phyloP scores from a whole-genome alignment of 345 rosid species.

The Ailanthus altissimus region DNA sequence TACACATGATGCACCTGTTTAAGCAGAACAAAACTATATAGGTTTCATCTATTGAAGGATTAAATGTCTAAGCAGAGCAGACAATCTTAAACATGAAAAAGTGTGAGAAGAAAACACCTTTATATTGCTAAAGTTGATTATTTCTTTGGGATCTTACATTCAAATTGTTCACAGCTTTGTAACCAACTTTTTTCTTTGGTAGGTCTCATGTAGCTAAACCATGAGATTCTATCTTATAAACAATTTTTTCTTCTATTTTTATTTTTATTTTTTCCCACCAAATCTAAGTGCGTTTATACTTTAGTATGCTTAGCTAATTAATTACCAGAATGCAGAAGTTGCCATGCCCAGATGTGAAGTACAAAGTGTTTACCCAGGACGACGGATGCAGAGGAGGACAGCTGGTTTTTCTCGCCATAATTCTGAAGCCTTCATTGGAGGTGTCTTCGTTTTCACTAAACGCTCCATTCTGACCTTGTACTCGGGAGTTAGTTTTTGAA shows the following conservation, averaged over 20 bases:
- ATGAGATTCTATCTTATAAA: neutral
- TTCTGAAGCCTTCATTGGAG: slow-evolving; percentile 63
- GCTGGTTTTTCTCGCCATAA: slow-evolving; percentile 63
- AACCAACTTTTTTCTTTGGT: neutral
- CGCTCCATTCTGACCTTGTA: slow-evolving; percentile 58
- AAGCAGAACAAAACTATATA: slow-evolving; percentile 6
- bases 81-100: neutral
- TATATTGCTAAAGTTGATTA: neutral
- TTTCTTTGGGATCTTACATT: neutral
- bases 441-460: slow-evolving; percentile 51
- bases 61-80: neutral
- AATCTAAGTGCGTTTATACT: neutral
- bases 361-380: slow-evolving; percentile 52
- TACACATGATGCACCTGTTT: slow-evolving; percentile 71
- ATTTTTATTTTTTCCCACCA: neutral
- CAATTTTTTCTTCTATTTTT: too few relatives aligned
- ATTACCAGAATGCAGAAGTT: neutral
- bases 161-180: neutral
- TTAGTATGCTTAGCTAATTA: neutral
- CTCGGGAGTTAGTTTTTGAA: slow-evolving; percentile 55
- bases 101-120: neutral
- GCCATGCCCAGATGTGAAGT: slow-evolving; percentile 3
- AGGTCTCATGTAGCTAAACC: neutral
- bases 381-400: slow-evolving; percentile 58
- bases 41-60: neutral